Base-by-base conservation (phyloP, 768 basidiomycete genomes). In the Phlegmacium glaucopus region DNA sequence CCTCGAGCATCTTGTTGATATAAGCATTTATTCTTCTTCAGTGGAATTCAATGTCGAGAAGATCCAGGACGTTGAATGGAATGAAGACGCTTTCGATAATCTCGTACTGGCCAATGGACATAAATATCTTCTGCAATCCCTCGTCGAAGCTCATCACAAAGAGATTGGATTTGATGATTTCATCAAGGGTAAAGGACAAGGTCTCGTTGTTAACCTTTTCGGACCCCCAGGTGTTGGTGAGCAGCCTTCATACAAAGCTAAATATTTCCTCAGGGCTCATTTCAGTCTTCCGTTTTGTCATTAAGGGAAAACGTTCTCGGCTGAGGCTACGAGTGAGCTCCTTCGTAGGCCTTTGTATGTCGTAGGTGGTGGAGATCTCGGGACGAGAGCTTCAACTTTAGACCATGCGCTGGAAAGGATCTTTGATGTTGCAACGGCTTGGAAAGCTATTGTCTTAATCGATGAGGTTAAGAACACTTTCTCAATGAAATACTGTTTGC, bases 121-220 rank as follows among this genome's bases (percentile, higher is more conserved):
- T 36, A 83, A 82, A 64, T 64, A 72, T 12, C 72, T 82, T 3
- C 66, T 82, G 17, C 75, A 74, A 41, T 78, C 79, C 2, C 71
- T 81, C 2, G 74, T 81, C n/a, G 78, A 79, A 52, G 74, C 78
- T 1, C 80, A 83, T 53, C 77, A 78, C 56, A 66, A 66, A 12
- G 74, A 74, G 48, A 56, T 75, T 5, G 76, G 74, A 13, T 76
- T 80, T 52, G 78, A 80, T 45, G 82, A 83, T 49, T 80, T 83
- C 50, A 78, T 83, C 61, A 77, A 75, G 55, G 82, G 80, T 29
- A 83, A 85, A 56, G 83, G 82, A 1, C 77, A 79, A n/a, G 77
- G 77, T 11, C 64, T 80, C 30, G 77, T 85, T 15, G 67, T 82
- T 40, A 77, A 78, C 46, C 64, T 79, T 3, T 80, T 75, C 50